Base-by-base conservation (phyloP, 768 basidiomycete genomes). In the Cubamyces sp. region DNA sequence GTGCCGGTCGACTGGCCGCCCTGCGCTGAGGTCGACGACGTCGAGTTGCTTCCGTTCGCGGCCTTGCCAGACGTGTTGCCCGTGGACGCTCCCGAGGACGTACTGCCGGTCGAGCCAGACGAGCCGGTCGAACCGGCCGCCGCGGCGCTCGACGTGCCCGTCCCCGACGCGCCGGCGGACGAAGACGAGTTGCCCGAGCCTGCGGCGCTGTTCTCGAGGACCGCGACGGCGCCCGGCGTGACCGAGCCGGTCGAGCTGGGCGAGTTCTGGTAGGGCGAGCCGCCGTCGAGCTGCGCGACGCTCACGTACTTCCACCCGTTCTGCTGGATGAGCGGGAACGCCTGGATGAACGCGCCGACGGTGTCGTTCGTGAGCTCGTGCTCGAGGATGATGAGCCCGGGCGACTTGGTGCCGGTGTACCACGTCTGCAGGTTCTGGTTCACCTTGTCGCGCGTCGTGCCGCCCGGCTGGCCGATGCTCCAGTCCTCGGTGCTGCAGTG, bases 361-460 rank as follows among this genome's bases (percentile, higher is more conserved):
- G 87, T 78, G 64, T 77, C 71, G 45, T 83, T 75, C 34, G 80
- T 81, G 23, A 88, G 76, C 75, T 97, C 95, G 74, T 98, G 96
- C 72, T 96, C 90, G 61, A 97, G 81, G 57, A 92, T 79, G 63
- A 93, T 79, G 23, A 96, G 82, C 37, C 96, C 96, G 3, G 92
- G 88, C 11, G 74, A 77, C 73, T 94, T 93, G 50, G 90, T 76
- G 30, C 87, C 90, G 78, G 71, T 46, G 41, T 87, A 72, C 86
- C 88, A 93, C 54, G 76, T 69, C 19, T 78, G 74, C 78, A 94
- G 79, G 53, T 74, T 71, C 0, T 73, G 49, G 42, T 80, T 74
- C 66, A 94, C 81, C 19, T 70, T 70, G 8, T 80, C 68, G 18
- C 73, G 64, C 2, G 83, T 86, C 0, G 84, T 84, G 50, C 69